Conservation (phyloP, 2,329 filamentous ascomycete genomes). For the Aureobasidium sp. region DNA sequence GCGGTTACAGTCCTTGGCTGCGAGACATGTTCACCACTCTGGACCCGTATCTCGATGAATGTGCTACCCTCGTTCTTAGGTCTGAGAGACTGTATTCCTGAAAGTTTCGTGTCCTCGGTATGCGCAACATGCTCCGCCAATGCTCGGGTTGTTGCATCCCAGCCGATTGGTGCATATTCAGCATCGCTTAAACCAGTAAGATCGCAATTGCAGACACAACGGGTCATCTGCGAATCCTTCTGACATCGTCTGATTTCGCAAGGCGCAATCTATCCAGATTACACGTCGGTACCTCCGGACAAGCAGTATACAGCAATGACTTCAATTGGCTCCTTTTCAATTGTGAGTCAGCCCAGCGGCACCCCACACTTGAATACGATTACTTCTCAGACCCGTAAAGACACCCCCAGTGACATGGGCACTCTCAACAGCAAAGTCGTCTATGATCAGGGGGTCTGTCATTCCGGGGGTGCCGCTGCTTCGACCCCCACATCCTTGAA, state of each 20-base stretch:
- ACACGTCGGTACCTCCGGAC: neutral
- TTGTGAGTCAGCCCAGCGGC: neutral
- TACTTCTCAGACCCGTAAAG: neutral
- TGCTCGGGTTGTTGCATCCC: neutral
- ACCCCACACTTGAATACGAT: neutral
- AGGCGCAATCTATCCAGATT: neutral
- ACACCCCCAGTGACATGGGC: neutral
- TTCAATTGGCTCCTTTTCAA: neutral
- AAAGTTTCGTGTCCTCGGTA: neutral
- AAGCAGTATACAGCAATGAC: neutral
- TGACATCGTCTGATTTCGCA: neutral
- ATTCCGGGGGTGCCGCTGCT: neutral
- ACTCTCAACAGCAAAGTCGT: neutral
- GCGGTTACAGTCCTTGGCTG: slow-evolving; percentile 7
- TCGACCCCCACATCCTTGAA: neutral
- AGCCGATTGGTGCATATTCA: neutral
- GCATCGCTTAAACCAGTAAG: neutral
- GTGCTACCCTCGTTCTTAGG: neutral
- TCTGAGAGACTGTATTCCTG: neutral
- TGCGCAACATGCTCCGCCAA: neutral
- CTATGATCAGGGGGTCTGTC: neutral
- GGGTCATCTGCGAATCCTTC: neutral
- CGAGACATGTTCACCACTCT: neutral
- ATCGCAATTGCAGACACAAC: neutral
- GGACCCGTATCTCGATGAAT: neutral